Base-by-base conservation (phyloP, 176 grass and related monocot species). In the Oryza meyeriana region DNA sequence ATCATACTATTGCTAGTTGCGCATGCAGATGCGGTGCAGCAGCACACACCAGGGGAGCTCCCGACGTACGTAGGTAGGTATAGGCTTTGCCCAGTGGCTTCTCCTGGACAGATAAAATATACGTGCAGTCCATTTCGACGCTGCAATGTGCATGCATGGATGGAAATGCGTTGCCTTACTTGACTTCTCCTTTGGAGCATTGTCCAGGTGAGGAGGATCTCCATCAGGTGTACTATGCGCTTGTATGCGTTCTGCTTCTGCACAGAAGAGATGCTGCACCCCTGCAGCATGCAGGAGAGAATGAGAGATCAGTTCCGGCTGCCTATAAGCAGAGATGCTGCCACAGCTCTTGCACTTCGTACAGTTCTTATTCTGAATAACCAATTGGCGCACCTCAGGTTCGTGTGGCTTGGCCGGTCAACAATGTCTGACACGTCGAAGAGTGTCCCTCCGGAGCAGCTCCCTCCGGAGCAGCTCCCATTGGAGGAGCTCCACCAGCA, bases 381-480 rank as follows among this genome's bases (percentile, higher is more conserved):
- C 28, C 17, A 68, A 59, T 11, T 25, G 64, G 61, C 26, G 69
- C 25, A 69, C 50, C 47, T 48, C 57, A 20, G 73, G 8, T 71
- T 24, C 58, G 12, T 83, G 33, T 6, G 28, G 32, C 63, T 50
- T 64, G 10, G 31, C 25, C 10, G 40, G 38, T 48, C 55, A 83
- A 64, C 33, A 88, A 88, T 83, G 86, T 88, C 86, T 44, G 74
- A 77, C 2, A 40, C 31, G 42, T 83, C 86, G 16, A 77, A 10
- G 33, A 72, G 13, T 33, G 74, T 78, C 34, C 33, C 80, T 55
- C 42, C 57, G 40, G 73, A 77, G 20, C 80, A 88, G 86, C 86
- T 88, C 9, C 80, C 75, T 55, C 42, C 57, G 40, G 73, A 77
- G 20, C 80, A 88, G 86, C 86, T 88, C 9, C 80, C 75, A 0